Evolutionary conservation across 139 green algal species (phyloP).

Genomic region (Pedinophyceae sp.): DNA sequence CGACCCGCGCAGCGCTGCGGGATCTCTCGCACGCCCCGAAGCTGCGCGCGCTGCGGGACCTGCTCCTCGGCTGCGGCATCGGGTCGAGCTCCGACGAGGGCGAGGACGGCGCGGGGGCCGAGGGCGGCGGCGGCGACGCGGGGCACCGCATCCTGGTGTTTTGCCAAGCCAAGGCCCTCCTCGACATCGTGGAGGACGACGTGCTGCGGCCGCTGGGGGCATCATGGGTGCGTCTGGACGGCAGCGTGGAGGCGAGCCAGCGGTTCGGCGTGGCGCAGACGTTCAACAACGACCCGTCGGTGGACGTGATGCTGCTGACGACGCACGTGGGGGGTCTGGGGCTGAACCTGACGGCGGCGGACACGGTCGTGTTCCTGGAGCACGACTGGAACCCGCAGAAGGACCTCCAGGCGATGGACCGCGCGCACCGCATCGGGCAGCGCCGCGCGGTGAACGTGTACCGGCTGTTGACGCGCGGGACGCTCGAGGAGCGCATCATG

Average conservation of each 20-base stretch:
- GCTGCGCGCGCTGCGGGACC: conserved; percentile 68
- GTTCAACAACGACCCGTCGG: conserved; percentile 95
- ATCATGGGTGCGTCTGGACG: conserved; percentile 77
- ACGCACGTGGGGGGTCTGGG: conserved; percentile 74
- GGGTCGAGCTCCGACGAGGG: background rate
- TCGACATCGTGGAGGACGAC: conserved; percentile 76
- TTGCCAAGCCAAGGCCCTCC: conserved; percentile 72
- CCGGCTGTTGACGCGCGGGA: conserved; percentile 58
- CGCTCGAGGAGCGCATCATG: conserved; percentile 66
- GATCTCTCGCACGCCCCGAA: conserved; percentile 71
- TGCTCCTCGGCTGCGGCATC: conserved; percentile 72
- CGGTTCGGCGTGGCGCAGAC: conserved; percentile 63
- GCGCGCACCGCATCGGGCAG: conserved; percentile 91
- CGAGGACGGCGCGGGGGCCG: background rate
- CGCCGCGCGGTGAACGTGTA: conserved; percentile 87
- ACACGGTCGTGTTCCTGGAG: conserved; percentile 97
- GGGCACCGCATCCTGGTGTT: conserved; percentile 88
- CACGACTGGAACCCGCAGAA: conserved; percentile 98
- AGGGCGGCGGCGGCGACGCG: background rate
- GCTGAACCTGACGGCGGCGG: conserved; percentile 87
- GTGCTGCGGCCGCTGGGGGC: conserved; percentile 52
- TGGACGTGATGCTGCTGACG: conserved; percentile 58
- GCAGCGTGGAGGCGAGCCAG: conserved; percentile 44
- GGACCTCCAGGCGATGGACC: conserved; percentile 96
- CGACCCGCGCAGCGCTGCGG: conserved; percentile 14